phyloP scores from a whole-genome alignment of 2,329 filamentous ascomycete species.

The Cytospora chrysosperma region DNA sequence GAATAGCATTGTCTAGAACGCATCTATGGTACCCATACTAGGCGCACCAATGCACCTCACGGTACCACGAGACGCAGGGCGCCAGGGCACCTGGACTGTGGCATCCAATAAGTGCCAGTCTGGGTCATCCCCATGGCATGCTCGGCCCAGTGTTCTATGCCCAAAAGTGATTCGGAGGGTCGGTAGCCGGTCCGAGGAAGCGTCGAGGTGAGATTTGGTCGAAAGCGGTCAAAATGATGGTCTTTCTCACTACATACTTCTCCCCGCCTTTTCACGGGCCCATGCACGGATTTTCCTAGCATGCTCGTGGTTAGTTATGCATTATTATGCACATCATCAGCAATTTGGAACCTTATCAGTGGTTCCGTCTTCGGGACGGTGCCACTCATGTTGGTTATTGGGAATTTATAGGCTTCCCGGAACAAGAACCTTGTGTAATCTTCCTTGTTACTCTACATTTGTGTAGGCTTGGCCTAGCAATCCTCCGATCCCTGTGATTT shows the following conservation, averaged over 20 bases:
- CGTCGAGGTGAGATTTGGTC: neutral
- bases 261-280: conserved; percentile 4
- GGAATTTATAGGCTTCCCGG: neutral
- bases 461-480: too few relatives aligned
- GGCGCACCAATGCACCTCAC: neutral
- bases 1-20: neutral
- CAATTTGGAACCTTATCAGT: too few relatives aligned
- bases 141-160: neutral
- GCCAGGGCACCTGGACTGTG: neutral
- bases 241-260: neutral
- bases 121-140: neutral
- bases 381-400: neutral
- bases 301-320: neutral
- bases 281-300: neutral
- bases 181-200: conserved; percentile 21
- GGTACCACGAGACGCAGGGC: neutral
- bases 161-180: neutral
- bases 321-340: neutral
- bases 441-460: too few relatives aligned
- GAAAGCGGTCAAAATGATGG: neutral
- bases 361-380: too few relatives aligned
- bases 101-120: conserved; percentile 4
- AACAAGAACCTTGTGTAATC: too few relatives aligned
- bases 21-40: neutral
- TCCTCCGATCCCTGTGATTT: neutral